Evolutionary conservation across 2,329 filamentous ascomycete genomes (phyloP).

Genomic region (Diaporthe sp.): DNA sequence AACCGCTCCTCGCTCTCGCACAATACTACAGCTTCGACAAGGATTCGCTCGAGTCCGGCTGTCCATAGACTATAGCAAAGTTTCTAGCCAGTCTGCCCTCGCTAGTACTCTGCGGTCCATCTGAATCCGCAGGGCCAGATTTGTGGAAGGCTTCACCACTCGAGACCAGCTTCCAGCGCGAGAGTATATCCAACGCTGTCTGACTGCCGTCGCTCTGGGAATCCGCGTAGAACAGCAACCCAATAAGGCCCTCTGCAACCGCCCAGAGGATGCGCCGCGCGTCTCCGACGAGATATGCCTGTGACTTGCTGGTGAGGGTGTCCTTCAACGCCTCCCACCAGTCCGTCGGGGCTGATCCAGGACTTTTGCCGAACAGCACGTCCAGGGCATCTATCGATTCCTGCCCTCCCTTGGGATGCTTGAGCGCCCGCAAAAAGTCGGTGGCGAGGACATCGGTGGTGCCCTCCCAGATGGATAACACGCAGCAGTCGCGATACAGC

Average conservation of each 20-base stretch:
- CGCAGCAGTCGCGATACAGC: slow-evolving; percentile 73
- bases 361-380: not conserved
- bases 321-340: not conserved
- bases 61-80: not conserved
- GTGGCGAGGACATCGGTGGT: slow-evolving; percentile 78
- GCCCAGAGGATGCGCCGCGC: not conserved
- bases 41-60: not conserved
- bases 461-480: slow-evolving; percentile 71
- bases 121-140: too few relatives aligned
- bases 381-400: not conserved
- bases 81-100: not conserved
- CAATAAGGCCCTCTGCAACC: not conserved
- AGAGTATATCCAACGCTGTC: not conserved
- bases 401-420: slow-evolving; percentile 48
- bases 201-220: not conserved
- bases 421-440: slow-evolving; percentile 61
- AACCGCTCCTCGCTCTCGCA: not conserved
- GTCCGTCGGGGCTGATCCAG: too few relatives aligned
- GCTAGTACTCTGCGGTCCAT: not conserved
- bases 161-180: not conserved
- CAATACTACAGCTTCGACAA: not conserved
- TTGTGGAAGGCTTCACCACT: too few relatives aligned
- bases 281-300: not conserved
- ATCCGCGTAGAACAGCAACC: not conserved
- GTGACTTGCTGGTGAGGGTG: not conserved